Evolutionary conservation across 1,284 basidiomycete species (phyloP).

Genomic region (Trichosporon inkin): DNA sequence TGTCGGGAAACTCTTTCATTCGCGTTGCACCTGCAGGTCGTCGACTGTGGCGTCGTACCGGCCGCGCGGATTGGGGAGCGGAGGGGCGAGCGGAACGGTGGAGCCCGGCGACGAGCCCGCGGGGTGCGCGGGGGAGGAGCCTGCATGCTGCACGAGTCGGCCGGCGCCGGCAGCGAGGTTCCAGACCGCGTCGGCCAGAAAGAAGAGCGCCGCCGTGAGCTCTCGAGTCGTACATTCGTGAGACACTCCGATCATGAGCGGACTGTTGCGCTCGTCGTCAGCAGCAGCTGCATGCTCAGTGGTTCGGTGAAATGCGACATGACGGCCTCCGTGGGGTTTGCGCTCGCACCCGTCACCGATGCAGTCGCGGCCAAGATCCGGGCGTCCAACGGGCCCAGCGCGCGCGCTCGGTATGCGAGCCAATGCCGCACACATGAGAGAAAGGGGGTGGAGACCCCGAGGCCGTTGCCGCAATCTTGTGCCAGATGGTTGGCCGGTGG

Average conservation of each 20-base stretch:
- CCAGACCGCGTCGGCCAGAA: background rate
- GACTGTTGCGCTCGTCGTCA: background rate
- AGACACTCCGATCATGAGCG: slow-evolving; percentile 4
- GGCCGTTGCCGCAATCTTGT: background rate
- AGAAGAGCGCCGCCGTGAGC: background rate
- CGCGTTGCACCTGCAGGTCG: background rate
- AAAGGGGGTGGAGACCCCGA: background rate
- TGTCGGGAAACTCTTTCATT: background rate
- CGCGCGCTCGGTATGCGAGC: background rate
- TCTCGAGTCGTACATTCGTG: background rate
- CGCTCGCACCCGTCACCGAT: background rate
- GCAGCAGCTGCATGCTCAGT: background rate
- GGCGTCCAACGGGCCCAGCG: background rate
- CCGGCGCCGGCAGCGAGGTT: background rate
- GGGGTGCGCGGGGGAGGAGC: background rate
- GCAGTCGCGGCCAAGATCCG: background rate
- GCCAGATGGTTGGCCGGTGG: background rate
- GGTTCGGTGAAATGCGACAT: background rate
- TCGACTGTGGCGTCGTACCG: background rate
- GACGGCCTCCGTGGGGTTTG: background rate
- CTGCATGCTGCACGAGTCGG: too few species aligned
- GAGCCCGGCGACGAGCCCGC: background rate
- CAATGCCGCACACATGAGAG: background rate
- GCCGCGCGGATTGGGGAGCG: background rate
- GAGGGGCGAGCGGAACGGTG: background rate